phyloP scores from a whole-genome alignment of 495 filamentous ascomycete species.

The Thozetella sp. region DNA sequence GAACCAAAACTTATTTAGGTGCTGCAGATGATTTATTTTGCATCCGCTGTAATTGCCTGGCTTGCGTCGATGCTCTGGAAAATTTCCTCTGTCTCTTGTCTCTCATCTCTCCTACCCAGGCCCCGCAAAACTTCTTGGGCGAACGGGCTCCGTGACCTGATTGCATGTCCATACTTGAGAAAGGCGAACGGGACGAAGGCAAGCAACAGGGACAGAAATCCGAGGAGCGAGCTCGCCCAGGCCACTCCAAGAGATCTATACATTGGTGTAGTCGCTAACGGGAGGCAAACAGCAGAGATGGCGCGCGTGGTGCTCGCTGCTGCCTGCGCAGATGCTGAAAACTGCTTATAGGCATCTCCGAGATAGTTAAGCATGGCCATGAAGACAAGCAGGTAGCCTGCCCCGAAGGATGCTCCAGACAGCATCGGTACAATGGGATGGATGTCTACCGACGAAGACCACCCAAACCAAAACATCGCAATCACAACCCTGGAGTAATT shows the following conservation, averaged over 20 bases:
- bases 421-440: slow-evolving; percentile 50
- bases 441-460: slow-evolving; percentile 48
- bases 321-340: slow-evolving; percentile 35
- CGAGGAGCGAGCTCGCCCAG: slow-evolving; percentile 46
- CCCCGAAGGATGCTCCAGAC: slow-evolving; percentile 44
- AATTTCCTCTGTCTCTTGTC: background rate
- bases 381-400: slow-evolving; percentile 56
- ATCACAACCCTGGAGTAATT: slow-evolving; percentile 39
- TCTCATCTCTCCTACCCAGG: background rate
- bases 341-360: slow-evolving; percentile 56
- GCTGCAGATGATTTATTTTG: background rate
- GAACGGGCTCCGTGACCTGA: slow-evolving; percentile 5
- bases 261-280: slow-evolving; percentile 43
- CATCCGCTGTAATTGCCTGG: background rate
- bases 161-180: slow-evolving; percentile 27
- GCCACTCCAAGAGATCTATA: slow-evolving; percentile 41
- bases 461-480: slow-evolving; percentile 66
- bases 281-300: background rate
- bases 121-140: background rate
- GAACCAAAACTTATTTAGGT: background rate
- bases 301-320: slow-evolving; percentile 7
- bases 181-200: slow-evolving; percentile 35
- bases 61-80: background rate
- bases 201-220: slow-evolving; percentile 33
- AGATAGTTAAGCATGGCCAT: slow-evolving; percentile 63